Conservation (phyloP, 805 yeast genomes). For the Naumovozyma baii region DNA sequence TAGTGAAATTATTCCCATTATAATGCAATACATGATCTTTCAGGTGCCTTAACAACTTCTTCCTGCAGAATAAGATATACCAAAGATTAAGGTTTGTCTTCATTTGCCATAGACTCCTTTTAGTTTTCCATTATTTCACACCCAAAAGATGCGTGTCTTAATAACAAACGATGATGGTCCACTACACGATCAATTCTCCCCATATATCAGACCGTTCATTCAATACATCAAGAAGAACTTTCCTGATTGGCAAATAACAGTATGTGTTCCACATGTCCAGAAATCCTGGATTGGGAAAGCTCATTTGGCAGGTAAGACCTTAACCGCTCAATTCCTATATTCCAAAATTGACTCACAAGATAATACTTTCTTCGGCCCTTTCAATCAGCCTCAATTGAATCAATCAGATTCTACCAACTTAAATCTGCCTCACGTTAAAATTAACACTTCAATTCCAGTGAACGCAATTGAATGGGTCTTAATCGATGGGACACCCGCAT, state of each 20-base stretch:
- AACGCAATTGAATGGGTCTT: conserved; percentile 71
- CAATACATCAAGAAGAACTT: conserved; percentile 45
- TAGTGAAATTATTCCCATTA: too few species aligned
- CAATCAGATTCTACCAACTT: conserved; percentile 7
- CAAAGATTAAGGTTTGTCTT: too few species aligned
- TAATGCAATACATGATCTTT: too few species aligned
- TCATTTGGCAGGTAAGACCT: conserved; percentile 70
- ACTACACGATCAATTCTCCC: conserved; percentile 65
- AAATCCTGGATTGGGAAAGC: conserved; percentile 98
- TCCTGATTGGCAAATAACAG: conserved; percentile 79
- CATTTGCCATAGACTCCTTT: too few species aligned
- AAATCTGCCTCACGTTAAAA: conserved; percentile 12
- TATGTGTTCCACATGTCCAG: conserved; percentile 74
- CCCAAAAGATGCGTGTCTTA: conserved; percentile 43
- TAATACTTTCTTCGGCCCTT: conserved; percentile 60
- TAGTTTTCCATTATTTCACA: too few species aligned
- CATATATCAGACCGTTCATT: conserved; percentile 74
- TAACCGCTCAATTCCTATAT: conserved; percentile 56
- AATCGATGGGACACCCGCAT: conserved; percentile 91
- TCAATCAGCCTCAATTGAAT: conserved; percentile 40
- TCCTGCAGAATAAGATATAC: too few species aligned
- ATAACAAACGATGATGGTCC: conserved; percentile 97
- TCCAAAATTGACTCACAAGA: conserved; percentile 38
- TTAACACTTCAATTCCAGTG: conserved; percentile 16
- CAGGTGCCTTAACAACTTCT: too few species aligned